A percentile compares a stretch with the other conserved stretches of the same genome.
Conservation (phyloP, 108 stramenopile genomes). For the Schizochytrium sp. region DNA sequence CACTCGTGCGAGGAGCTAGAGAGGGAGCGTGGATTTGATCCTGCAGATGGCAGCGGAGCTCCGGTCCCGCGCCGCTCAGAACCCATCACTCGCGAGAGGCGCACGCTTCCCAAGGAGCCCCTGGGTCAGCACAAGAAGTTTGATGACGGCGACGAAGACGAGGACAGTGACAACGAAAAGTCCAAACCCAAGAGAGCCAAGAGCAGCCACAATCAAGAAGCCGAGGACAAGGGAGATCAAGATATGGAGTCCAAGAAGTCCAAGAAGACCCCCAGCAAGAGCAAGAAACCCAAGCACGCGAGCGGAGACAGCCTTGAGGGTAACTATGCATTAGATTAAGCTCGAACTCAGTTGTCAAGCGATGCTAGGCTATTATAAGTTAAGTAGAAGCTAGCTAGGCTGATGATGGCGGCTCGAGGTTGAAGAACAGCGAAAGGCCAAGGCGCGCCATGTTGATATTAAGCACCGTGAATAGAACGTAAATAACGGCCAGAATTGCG, state of each 20-base stretch:
- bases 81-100: background rate
- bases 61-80: conserved; percentile 21
- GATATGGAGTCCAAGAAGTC: background rate
- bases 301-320: conserved; percentile 56
- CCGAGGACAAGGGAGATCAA: background rate
- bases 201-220: background rate
- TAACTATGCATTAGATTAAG: conserved; percentile 19
- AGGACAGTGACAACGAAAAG: background rate
- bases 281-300: background rate
- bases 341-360: background rate
- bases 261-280: background rate
- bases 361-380: background rate
- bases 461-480: conserved; percentile 50
- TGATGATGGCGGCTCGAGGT: background rate
- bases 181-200: background rate
- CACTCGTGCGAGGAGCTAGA: conserved; percentile 3
- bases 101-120: background rate
- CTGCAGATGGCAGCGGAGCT: background rate
- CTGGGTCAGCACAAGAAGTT: conserved; percentile 19
- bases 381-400: background rate
- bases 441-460: conserved; percentile 44
- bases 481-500: conserved; percentile 5
- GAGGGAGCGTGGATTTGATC: background rate
- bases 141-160: conserved; percentile 37
- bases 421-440: conserved; percentile 24